Evolutionary conservation across 345 rosid genomes (phyloP), one percentile per base, ranked within the genome.

Genomic region (Citrus inodora): DNA sequence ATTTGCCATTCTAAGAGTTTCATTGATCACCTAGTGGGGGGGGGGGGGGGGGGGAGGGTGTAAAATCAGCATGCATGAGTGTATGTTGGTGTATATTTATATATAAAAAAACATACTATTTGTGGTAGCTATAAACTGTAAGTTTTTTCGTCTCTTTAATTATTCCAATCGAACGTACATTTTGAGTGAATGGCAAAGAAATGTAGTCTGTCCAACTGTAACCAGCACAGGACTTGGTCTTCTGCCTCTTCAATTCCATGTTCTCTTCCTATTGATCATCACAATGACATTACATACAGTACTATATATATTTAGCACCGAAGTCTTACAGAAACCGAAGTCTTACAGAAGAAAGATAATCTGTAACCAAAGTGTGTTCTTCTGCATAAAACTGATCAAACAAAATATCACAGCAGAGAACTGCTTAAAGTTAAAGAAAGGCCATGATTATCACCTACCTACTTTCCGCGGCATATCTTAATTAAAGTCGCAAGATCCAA

Each of bases 111-210:
- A 9, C 22, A 53, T 53, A 53, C 6, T 17, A 53, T 17, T 53
- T 17, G 17, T 53, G 58, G 22, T 53, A 17, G 48, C 16, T 11
- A 24, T 40, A 21, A 42, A n/a, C 3, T 10, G 30, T 24, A 24
- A 6, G 25, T 9, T 38, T 27, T 9, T 8, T 21, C 6, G 53
- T 61, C 42, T 38, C 51, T 13, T 28, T 33, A 6, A 21, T 8
- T 16, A n/a, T 27, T 4, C 28, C 17, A 11, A 70, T 7, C 4
- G 35, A 17, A 79, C 97, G 85, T 77, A 92, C 99, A 83, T 94
- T 91, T 80, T 96, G 99, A 80, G 99, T 96, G 82, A 96, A 96
- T 24, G 89, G 83, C 88, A 94, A 80, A 70, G 97, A 94, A 88
- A 88, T 85, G 82, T 96, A 94, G 86, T 92, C 97, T 21, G 83